Conservation (phyloP, 192 early-diverging fungal genomes). For the Haplosporangium gracile region DNA sequence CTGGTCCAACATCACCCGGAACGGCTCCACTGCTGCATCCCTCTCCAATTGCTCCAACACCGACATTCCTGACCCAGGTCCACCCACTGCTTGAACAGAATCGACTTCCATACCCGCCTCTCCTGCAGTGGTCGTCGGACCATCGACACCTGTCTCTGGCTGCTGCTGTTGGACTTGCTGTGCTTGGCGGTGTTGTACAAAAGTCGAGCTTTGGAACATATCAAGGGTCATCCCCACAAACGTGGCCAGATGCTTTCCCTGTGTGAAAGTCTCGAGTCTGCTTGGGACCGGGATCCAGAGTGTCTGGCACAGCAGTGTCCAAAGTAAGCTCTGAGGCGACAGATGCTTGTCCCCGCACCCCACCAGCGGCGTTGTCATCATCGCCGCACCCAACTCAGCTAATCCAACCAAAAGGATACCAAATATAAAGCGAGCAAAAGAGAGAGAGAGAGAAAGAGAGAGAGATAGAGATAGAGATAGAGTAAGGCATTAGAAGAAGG, state of each 20-base stretch:
- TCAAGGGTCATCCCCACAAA: conserved; percentile 52
- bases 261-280: conserved; percentile 37
- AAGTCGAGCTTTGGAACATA: conserved; percentile 36
- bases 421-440: not conserved
- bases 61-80: too few species aligned
- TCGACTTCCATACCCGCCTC: conserved; percentile 21
- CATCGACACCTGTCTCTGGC: not conserved
- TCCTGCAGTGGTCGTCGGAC: not conserved
- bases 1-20: conserved; percentile 38
- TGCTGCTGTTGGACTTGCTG: conserved; percentile 4
- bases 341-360: conserved; percentile 32
- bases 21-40: conserved; percentile 39
- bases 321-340: conserved; percentile 38
- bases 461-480: not conserved
- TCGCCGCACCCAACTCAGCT: conserved; percentile 50
- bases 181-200: conserved; percentile 20
- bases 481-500: not conserved
- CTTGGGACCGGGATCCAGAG: conserved; percentile 51
- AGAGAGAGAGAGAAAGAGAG: not conserved
- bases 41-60: conserved; percentile 26
- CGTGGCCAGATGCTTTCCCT: conserved; percentile 29
- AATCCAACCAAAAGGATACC: not conserved
- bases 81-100: not conserved
- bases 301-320: conserved; percentile 38
- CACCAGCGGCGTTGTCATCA: conserved; percentile 45